Evolutionary conservation across 108 stramenopile species (phyloP).

Genomic region (Nitzschia sp.): DNA sequence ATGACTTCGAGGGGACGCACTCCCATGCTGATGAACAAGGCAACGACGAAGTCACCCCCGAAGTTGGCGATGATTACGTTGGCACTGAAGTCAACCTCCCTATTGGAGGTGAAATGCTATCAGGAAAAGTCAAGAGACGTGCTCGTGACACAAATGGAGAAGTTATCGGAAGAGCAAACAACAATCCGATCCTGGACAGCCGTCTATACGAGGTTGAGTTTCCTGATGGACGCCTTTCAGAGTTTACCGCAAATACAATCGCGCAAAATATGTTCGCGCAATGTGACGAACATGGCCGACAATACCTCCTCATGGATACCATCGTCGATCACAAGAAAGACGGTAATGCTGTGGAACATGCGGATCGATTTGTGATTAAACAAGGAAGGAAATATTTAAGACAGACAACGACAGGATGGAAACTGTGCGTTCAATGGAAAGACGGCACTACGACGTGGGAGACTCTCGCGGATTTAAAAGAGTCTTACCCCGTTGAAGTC

Average conservation of each 20-base stretch:
- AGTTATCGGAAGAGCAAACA: constrained; percentile 31
- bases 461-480: constrained; percentile 25
- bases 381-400: constrained; percentile 6
- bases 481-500: constrained; percentile 31
- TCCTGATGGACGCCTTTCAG: constrained; percentile 46
- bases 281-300: constrained; percentile 34
- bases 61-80: constrained; percentile 30
- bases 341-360: not conserved
- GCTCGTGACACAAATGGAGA: constrained; percentile 37
- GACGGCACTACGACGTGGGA: constrained; percentile 30
- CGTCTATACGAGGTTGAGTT: constrained; percentile 46
- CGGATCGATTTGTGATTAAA: not conserved
- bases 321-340: constrained; percentile 30
- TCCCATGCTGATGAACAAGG: too few relatives aligned
- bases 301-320: constrained; percentile 10
- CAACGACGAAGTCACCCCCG: not conserved
- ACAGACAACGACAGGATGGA: constrained; percentile 39
- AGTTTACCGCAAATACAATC: constrained; percentile 53
- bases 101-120: constrained; percentile 5
- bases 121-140: constrained; percentile 29
- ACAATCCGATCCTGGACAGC: constrained; percentile 46
- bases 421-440: constrained; percentile 27
- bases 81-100: constrained; percentile 33
- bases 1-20: not conserved
- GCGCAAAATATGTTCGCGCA: constrained; percentile 49